Conservation (phyloP, 495 filamentous ascomycete species). For the Penicillium malachiteum region DNA sequence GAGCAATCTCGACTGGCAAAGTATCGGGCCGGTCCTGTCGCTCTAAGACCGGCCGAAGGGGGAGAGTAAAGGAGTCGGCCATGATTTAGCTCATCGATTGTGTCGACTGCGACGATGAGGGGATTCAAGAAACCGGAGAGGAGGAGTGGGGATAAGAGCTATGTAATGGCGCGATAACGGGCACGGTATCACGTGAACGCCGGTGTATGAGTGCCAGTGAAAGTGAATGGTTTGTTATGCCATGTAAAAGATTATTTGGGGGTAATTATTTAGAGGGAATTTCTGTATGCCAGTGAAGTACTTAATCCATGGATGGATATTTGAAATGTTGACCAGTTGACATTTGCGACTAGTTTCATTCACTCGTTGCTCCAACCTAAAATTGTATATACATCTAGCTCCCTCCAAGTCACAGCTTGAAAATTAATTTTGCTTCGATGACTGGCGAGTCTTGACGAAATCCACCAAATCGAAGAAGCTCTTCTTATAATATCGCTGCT, state of each 20-base stretch:
- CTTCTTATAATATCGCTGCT: conserved; percentile 43
- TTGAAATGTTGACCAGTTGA: no score
- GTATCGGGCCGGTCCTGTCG: conserved; percentile 55
- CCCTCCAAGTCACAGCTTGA: background rate
- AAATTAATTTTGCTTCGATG: background rate
- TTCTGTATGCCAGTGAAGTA: no score
- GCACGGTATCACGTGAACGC: no score
- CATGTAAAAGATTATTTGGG: no score
- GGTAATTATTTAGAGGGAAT: no score
- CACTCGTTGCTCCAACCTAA: background rate
- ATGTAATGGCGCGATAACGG: no score
- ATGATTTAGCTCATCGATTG: conserved; percentile 19
- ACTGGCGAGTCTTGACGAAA: conserved; percentile 33
- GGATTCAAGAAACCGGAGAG: background rate
- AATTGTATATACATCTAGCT: no score
- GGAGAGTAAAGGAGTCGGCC: conserved; percentile 55
- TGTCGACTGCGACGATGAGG: background rate
- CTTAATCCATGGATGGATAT: no score
- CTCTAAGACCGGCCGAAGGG: conserved; percentile 61
- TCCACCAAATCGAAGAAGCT: conserved; percentile 50
- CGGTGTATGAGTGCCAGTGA: no score
- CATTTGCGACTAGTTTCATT: background rate
- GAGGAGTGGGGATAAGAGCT: background rate
- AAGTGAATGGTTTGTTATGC: no score
- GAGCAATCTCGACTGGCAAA: conserved; percentile 67